Evolutionary conservation across 495 filamentous ascomycete species (phyloP), one percentile per base, ranked within the genome.

Genomic region (Chlorociboria aeruginascens): DNA sequence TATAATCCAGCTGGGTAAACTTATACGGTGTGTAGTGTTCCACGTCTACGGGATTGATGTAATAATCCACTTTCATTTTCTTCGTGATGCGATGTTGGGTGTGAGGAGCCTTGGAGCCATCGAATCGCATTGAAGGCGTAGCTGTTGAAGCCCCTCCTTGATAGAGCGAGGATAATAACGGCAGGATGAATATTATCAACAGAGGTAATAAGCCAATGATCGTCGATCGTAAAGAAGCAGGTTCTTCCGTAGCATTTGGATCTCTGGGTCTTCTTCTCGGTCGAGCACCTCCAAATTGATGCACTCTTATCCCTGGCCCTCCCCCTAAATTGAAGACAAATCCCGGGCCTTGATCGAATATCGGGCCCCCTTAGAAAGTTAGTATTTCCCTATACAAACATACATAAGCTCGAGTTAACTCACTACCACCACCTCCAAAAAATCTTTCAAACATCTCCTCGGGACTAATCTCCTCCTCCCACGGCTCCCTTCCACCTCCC

Each of bases 361-460:
- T 64, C 48, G 68, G 64, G 48, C 65, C 69, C 31, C 63, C 71
- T 63, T 20, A 38, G 37, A 53, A 10, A 30, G 42, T 59, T 57
- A 59, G 61, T 41, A 55, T 52, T 45, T 49, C 13, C 32, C 40
- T 30, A 36, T 16, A 36, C 12, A 34, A 12, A 38, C 12, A 12
- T 17, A 40, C 17, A 16, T 17, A 29, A 10, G 3, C 31, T 28
- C 11, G 6, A n/a, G n/a, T n/a, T n/a, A 12, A 33, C 44, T 34
- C 35, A 52, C 51, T 41, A 72, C 83, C 85, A 60, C 76, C 78
- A n/a, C 81, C 83, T 14, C 82, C 80, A 68, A 98, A 98, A 71
- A 98, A 96, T 52, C 89, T 77, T 61, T 89, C 80, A 67, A 98
- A 97, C 66, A 97, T 71, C 58, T 98, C 92, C 67, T 98, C 92